Evolutionary conservation across 2,329 filamentous ascomycete genomes (phyloP).

Genomic region (Ophiocordyceps unilateralis): DNA sequence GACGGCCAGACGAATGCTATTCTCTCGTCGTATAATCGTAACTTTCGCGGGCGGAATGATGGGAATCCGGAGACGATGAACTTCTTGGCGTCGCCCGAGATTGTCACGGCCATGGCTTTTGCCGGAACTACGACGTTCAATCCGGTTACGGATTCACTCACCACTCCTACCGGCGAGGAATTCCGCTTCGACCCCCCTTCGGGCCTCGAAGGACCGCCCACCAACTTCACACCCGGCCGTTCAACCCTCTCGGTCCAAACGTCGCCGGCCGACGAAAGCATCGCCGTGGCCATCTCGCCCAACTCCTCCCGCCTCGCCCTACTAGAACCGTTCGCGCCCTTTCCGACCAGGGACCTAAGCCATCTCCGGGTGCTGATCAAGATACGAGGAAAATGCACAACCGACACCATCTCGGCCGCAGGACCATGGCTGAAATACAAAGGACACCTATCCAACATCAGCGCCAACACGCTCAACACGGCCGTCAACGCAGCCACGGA

Average conservation of each 20-base stretch:
- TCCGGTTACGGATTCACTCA: conserved; percentile 73
- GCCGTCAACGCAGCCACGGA: conserved; percentile 83
- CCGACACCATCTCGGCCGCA: conserved; percentile 93
- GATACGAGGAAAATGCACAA: conserved; percentile 94
- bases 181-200: conserved; percentile 76
- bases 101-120: conserved; percentile 93
- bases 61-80: conserved; percentile 97
- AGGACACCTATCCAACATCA: conserved; percentile 95
- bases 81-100: conserved; percentile 90
- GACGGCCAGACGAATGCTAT: conserved; percentile 90
- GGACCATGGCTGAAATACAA: conserved; percentile 99
- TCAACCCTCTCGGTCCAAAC: conserved; percentile 55
- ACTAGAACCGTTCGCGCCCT: conserved; percentile 76
- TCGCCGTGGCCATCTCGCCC: conserved; percentile 63
- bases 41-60: conserved; percentile 93
- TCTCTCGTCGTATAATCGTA: conserved; percentile 93
- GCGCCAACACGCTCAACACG: conserved; percentile 90
- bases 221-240: conserved; percentile 63
- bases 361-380: conserved; percentile 83
- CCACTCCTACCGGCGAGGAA: conserved; percentile 58
- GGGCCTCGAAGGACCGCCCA: conserved; percentile 45
- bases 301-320: conserved; percentile 81
- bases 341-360: conserved; percentile 58
- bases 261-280: conserved; percentile 51
- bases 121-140: conserved; percentile 90